Evolutionary conservation across 495 filamentous ascomycete genomes (phyloP), one percentile per base, ranked within the genome.

Genomic region (Penicillium bovifimosum): DNA sequence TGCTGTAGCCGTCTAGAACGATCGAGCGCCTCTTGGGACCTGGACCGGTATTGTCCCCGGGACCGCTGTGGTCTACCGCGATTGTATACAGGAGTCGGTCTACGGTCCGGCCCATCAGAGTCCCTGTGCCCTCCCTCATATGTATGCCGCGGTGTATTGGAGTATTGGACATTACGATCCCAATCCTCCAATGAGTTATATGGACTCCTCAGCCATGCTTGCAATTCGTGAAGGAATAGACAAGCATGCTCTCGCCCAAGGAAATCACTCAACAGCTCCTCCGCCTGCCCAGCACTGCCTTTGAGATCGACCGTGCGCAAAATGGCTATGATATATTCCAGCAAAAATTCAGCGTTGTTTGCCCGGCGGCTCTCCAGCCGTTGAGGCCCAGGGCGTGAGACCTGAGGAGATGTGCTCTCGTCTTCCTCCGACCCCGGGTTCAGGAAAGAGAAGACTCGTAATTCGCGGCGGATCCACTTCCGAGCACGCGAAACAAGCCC

Each of bases 291-390:
- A 10, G 80, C 79, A 60, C 86, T 87, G 8, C 84, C 87, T 61
- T 91, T 91, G n/a, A 93, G 78, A 64, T 98, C 92, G 16, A 95
- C 84, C 0, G 87, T 90, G 59, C 90, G 95, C 34, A 98, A 71
- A 40, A 98, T 91, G 29, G 87, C 87, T 41, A 96, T 69, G 49
- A 95, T 81, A 60, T 95, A 96, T 57, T 93, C 90, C 17, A 96
- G 81, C 20, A 98, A 64, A 52, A 95, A 98, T 60, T 96, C 92
- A 10, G 87, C 84, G 65, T 92, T 95, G 56, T 85, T 87, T 3
- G 79, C 77, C 38, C 82, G 75, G 34, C 81, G 77, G 32, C 54
- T 72, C 34, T 71, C 60, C 10, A 74, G 61, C 46, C 74, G 56
- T 43, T 71, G 68, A 6, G 45, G 58, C 5, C 73, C 67, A 0